These are phyloP conservation scores for Panaeolus papilionaceus DNA, from an alignment of 768 basidiomycete species.

Conservation along the genomic window DNA sequence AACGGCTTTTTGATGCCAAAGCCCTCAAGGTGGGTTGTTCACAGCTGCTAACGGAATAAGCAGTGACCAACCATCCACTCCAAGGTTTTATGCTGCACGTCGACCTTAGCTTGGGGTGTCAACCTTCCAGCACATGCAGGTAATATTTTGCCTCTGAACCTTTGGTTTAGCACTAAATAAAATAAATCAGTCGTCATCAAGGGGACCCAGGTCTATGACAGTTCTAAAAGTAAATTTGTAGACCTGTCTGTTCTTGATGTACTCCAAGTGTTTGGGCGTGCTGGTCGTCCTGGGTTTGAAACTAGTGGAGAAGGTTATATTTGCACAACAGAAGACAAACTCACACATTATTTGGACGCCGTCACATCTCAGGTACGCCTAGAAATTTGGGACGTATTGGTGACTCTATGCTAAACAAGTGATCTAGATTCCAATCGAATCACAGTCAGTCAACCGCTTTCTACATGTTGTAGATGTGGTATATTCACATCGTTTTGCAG, in stretches of 20 bases:
- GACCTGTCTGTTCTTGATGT: conserved; percentile 96
- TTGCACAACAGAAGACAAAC: conserved; percentile 92
- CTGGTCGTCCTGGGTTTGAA: conserved; percentile 88
- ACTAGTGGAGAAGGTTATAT: conserved; percentile 96
- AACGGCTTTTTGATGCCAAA: conserved; percentile 88
- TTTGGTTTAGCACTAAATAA: conserved; percentile 17
- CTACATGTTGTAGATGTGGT: conserved; percentile 1
- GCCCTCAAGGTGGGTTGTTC: conserved; percentile 80
- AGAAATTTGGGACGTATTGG: not conserved
- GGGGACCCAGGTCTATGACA: conserved; percentile 96
- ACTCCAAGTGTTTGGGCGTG: conserved; percentile 96
- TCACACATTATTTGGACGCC: conserved; percentile 87
- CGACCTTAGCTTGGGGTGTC: conserved; percentile 99
- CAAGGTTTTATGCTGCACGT: conserved; percentile 96
- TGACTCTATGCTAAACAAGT: conserved; percentile 14
- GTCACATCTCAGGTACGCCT: conserved; percentile 80
- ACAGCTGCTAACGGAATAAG: not conserved
- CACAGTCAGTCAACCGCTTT: conserved; percentile 63
- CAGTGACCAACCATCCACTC: not conserved
- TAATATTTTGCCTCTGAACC: conserved; percentile 32
- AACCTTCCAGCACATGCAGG: conserved; percentile 98
- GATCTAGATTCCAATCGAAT: conserved; percentile 90
- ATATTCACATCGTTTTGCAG: conserved; percentile 37
- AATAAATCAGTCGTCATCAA: conserved; percentile 82
- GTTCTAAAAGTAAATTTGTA: conserved; percentile 85